Percentiles rank a stretch among this genome's conserved stretches.
Conservation (phyloP, 192 early-diverging fungal genomes). For the Mortierella antarctica region DNA sequence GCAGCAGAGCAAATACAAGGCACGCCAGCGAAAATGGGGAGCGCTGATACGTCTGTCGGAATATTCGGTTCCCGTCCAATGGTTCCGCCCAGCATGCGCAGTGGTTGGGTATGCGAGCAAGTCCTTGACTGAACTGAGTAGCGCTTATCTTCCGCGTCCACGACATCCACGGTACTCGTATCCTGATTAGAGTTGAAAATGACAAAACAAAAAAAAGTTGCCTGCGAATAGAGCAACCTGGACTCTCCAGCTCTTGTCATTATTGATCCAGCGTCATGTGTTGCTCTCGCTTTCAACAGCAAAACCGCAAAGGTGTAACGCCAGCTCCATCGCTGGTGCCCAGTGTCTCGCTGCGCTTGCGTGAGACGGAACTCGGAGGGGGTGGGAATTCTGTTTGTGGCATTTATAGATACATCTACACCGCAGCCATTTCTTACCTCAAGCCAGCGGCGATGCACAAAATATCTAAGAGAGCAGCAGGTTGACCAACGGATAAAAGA, state of each 20-base stretch:
- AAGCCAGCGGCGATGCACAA: conserved; percentile 37
- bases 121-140: too few relatives aligned
- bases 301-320: too few relatives aligned
- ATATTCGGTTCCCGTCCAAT: neutral
- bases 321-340: too few relatives aligned
- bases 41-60: neutral
- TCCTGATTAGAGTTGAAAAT: neutral
- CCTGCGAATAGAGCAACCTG: too few relatives aligned
- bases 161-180: conserved; percentile 2
- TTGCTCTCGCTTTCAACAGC: too few relatives aligned
- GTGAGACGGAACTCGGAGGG: neutral
- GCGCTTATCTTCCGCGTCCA: neutral
- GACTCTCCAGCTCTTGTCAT: too few relatives aligned
- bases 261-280: too few relatives aligned
- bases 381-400: neutral
- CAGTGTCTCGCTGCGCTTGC: neutral
- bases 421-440: conserved; percentile 15
- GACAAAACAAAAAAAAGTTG: neutral
- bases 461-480: conserved; percentile 18
- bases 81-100: neutral
- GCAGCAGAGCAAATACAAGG: too few relatives aligned
- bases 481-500: neutral
- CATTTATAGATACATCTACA: too few relatives aligned
- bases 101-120: neutral
- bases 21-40: neutral